phyloP scores from a whole-genome alignment of 2,329 filamentous ascomycete genomes.

The Cladophialophora chaetospira region DNA sequence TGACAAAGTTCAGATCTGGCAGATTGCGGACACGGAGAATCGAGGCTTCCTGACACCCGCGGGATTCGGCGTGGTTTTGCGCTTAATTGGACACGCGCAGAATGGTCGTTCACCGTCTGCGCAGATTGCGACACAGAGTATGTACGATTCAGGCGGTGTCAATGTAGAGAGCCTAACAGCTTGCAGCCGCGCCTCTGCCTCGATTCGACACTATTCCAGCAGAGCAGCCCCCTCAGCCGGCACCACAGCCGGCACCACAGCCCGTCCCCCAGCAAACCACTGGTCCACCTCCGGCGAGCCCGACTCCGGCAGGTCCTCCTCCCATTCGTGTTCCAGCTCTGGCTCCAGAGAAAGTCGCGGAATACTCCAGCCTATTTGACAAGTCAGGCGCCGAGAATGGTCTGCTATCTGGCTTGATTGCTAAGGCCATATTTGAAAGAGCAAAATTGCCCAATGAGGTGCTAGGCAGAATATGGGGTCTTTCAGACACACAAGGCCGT shows the following conservation, averaged over 20 bases:
- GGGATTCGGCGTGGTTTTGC: constrained; percentile 88
- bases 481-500: constrained; percentile 90
- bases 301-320: constrained; percentile 53
- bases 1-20: constrained; percentile 75
- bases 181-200: constrained; percentile 73
- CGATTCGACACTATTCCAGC: constrained; percentile 73
- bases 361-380: constrained; percentile 89
- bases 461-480: constrained; percentile 92
- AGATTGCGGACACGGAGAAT: constrained; percentile 97
- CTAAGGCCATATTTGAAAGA: constrained; percentile 93
- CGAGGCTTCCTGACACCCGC: constrained; percentile 87
- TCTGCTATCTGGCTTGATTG: constrained; percentile 71
- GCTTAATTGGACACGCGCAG: constrained; percentile 95
- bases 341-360: constrained; percentile 81
- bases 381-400: constrained; percentile 78
- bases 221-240: constrained; percentile 13
- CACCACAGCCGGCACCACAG: constrained; percentile 30
- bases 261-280: constrained; percentile 53
- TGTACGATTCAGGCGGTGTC: constrained; percentile 4
- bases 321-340: constrained; percentile 86
- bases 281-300: constrained; percentile 54
- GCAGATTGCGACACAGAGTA: constrained; percentile 78
- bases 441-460: constrained; percentile 86
- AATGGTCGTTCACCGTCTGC: constrained; percentile 77
- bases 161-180: constrained; percentile 29